Percentiles rank a stretch among this genome's conserved stretches.
These are phyloP conservation scores for Colletotrichum sp. DNA, from an alignment of 2,329 filamentous ascomycete species.

Conservation along the genomic window DNA sequence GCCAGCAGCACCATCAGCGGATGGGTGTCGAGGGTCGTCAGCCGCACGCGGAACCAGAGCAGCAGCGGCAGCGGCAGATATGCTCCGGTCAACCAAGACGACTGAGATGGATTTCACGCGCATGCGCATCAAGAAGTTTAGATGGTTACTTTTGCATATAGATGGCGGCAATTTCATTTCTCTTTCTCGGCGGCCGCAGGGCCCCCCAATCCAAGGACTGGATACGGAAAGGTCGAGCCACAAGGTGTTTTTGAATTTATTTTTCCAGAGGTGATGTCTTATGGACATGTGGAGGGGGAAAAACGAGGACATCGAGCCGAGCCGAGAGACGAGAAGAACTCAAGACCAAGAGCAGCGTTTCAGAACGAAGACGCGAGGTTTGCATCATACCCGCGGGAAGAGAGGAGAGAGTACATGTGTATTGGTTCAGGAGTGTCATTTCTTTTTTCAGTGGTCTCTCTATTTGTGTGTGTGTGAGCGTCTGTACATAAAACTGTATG, in stretches of 20 bases:
- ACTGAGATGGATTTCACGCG: slow-evolving; percentile 23
- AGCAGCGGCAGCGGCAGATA: slow-evolving; percentile 38
- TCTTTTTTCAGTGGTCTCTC: neutral
- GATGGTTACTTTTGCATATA: slow-evolving; percentile 40
- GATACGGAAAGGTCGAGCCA: slow-evolving; percentile 3
- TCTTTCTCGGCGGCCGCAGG: neutral
- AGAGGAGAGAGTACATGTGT: neutral
- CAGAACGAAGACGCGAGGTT: neutral
- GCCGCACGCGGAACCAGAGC: slow-evolving; percentile 42
- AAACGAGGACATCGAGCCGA: neutral
- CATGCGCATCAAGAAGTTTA: slow-evolving; percentile 5
- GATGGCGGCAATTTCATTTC: slow-evolving; percentile 29
- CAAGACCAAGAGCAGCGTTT: neutral
- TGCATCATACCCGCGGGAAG: neutral
- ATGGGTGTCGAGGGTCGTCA: slow-evolving; percentile 51
- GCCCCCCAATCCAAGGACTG: neutral
- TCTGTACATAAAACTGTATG: slow-evolving; percentile 6
- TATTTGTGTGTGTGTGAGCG: neutral
- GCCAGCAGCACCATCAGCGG: slow-evolving; percentile 51
- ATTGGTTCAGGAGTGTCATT: neutral
- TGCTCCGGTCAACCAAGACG: slow-evolving; percentile 47
- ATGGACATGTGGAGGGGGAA: neutral
- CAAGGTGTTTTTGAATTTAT: neutral
- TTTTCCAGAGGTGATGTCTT: neutral
- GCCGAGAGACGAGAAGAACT: neutral